phyloP scores from a whole-genome alignment of 345 rosid species.

The Psidium friedrichsthalianum region DNA sequence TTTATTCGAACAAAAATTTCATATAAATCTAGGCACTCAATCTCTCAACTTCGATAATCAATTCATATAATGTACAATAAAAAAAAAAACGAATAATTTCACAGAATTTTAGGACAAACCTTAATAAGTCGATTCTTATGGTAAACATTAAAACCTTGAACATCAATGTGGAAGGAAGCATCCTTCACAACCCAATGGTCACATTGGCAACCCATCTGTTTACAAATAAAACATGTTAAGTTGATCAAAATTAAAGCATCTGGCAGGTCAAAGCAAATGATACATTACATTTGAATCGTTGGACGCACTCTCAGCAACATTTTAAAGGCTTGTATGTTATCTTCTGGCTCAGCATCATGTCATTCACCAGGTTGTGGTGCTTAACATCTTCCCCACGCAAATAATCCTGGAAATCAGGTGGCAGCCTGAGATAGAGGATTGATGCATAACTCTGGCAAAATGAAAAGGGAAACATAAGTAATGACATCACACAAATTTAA shows the following conservation, averaged over 20 bases:
- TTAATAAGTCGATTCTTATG: slow-evolving; percentile 76
- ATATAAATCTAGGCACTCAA: not conserved
- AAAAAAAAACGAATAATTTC: not conserved
- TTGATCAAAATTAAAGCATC: not conserved
- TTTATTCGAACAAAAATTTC: not conserved
- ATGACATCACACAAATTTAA: not conserved
- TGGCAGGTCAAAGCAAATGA: not conserved
- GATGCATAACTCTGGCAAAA: slow-evolving; percentile 55
- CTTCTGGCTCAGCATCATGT: slow-evolving; percentile 40
- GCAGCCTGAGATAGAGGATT: slow-evolving; percentile 66
- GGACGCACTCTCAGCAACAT: slow-evolving; percentile 9
- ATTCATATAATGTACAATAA: not conserved
- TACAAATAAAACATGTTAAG: not conserved
- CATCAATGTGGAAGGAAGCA: slow-evolving; percentile 52
- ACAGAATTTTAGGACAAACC: slow-evolving; percentile 17
- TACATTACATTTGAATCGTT: slow-evolving; percentile 22
- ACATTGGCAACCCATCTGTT: slow-evolving; percentile 43
- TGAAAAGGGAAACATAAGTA: not conserved
- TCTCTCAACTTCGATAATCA: not conserved
- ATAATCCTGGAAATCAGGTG: slow-evolving; percentile 40
- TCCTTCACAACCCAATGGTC: slow-evolving; percentile 74
- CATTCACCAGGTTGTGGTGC: slow-evolving; percentile 48
- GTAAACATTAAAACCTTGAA: slow-evolving; percentile 80
- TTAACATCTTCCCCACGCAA: slow-evolving; percentile 44
- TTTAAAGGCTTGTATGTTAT: slow-evolving; percentile 36